phyloP scores from a whole-genome alignment of 75 land plant species.

The Isoetes taiwanensis region DNA sequence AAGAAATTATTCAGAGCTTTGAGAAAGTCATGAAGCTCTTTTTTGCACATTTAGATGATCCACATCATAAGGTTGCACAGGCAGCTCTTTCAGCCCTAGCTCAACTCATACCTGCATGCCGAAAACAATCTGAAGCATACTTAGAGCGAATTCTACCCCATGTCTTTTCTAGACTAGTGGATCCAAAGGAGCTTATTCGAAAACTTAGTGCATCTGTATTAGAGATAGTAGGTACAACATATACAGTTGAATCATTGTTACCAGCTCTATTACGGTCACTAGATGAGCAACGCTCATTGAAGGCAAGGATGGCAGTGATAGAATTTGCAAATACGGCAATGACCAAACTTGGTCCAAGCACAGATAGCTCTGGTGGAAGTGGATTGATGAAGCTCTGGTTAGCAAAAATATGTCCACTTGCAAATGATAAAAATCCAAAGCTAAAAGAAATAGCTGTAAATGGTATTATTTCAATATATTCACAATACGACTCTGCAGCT shows the following conservation, averaged over 20 bases:
- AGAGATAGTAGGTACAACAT: constrained; percentile 80
- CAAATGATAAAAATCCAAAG: constrained; percentile 81
- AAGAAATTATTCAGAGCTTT: constrained; percentile 82
- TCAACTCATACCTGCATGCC: constrained; percentile 76
- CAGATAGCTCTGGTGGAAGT: constrained; percentile 58
- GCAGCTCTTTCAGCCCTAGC: constrained; percentile 90
- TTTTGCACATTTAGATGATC: constrained; percentile 95
- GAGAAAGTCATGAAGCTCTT: constrained; percentile 98
- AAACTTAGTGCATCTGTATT: constrained; percentile 67
- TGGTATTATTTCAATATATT: constrained; percentile 84
- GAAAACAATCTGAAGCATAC: constrained; percentile 88
- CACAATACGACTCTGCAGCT: constrained; percentile 70
- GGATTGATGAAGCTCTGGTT: constrained; percentile 91
- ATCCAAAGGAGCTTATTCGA: constrained; percentile 86
- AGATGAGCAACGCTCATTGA: constrained; percentile 97
- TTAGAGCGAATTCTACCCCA: constrained; percentile 95
- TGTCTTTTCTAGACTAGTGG: constrained; percentile 88
- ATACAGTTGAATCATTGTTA: constrained; percentile 67
- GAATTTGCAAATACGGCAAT: constrained; percentile 90
- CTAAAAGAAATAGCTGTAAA: constrained; percentile 91
- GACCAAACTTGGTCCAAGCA: constrained; percentile 53
- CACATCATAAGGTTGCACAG: constrained; percentile 99
- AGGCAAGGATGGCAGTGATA: constrained; percentile 95
- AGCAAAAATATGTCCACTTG: constrained; percentile 74
- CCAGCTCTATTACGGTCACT: constrained; percentile 89